Percentiles rank a stretch among this genome's conserved stretches.
phyloP scores from a whole-genome alignment of 208 protist species.

The Leishmania tarentolae region DNA sequence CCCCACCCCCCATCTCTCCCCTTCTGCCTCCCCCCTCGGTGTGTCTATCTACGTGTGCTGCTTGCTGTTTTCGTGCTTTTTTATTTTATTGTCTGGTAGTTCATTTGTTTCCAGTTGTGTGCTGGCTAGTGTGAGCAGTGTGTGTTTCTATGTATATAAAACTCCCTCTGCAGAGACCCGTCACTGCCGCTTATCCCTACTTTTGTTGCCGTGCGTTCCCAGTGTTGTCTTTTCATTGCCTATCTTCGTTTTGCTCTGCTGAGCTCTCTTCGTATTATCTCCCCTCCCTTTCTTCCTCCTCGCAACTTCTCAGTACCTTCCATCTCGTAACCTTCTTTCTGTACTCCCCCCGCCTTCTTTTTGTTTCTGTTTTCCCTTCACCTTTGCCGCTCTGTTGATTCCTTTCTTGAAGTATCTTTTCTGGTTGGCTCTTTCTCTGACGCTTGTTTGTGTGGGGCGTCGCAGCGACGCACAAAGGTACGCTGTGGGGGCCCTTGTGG shows the following conservation, averaged over 20 bases:
- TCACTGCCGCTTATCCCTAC: neutral
- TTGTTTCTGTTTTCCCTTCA: neutral
- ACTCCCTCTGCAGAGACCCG: neutral
- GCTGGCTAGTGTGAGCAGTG: neutral
- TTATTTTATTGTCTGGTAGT: no score
- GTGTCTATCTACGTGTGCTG: neutral
- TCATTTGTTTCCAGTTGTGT: neutral
- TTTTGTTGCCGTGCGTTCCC: neutral
- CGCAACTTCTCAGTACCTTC: neutral
- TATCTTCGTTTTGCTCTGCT: constrained; percentile 15
- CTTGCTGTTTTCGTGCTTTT: neutral
- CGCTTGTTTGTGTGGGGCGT: neutral
- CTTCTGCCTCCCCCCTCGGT: neutral
- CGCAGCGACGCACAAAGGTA: neutral
- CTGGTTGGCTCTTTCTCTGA: constrained; percentile 27
- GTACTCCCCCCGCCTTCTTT: neutral
- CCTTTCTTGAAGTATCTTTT: neutral
- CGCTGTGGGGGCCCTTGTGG: neutral
- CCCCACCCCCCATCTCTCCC: neutral
- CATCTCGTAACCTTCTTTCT: neutral
- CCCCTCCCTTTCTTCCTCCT: neutral
- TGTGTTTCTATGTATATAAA: neutral
- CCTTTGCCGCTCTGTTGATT: neutral
- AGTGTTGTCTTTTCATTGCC: constrained; percentile 15
- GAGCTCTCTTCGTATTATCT: neutral